These are phyloP conservation scores for Rhododendron simsii DNA, from an alignment of 148 eudicot genomes.

Conservation along the genomic window DNA sequence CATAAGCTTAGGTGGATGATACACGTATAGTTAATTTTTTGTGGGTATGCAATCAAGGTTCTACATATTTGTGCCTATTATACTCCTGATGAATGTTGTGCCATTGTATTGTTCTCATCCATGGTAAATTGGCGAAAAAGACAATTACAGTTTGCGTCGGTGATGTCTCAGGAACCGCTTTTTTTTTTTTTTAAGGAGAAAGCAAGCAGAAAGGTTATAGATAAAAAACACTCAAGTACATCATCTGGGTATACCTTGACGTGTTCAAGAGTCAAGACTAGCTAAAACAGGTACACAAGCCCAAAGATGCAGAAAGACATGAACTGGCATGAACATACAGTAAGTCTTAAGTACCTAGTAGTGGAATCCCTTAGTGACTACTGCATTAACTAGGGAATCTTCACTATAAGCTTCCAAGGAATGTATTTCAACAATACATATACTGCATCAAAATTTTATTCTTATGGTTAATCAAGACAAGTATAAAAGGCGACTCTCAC, in stretches of 20 bases:
- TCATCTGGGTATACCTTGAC: background rate
- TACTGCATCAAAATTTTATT: background rate
- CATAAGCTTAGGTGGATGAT: background rate
- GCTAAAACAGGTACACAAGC: background rate
- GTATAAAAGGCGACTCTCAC: constrained; percentile 28
- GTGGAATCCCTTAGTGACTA: background rate
- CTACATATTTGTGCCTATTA: background rate
- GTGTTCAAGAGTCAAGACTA: background rate
- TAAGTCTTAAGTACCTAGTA: background rate
- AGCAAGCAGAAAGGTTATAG: background rate
- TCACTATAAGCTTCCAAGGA: background rate
- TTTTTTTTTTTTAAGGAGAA: no score
- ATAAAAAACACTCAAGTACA: background rate
- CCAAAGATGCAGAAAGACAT: background rate
- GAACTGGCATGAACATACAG: background rate
- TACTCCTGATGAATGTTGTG: background rate
- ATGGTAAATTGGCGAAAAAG: no score
- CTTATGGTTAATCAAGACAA: constrained; percentile 1
- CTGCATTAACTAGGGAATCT: background rate
- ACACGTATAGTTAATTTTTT: background rate
- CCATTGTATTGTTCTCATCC: background rate
- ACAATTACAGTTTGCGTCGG: background rate
- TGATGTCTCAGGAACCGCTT: background rate
- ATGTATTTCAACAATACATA: background rate
- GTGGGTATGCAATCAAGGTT: constrained; percentile 3